Conservation (phyloP, 179 eudicot species). For the Silene coronaria region DNA sequence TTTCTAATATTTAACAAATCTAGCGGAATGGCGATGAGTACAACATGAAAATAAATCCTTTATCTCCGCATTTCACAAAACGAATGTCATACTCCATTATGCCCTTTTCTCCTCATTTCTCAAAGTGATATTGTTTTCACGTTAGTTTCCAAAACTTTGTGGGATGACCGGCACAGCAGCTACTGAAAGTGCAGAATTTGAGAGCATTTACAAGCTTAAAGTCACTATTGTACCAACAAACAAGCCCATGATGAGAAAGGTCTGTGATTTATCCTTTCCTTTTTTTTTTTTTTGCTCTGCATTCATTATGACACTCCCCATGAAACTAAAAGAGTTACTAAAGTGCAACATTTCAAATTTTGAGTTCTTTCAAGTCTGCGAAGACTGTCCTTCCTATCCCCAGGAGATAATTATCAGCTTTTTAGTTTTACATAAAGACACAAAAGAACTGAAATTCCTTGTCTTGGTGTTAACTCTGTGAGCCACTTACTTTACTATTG, state of each 20-base stretch:
- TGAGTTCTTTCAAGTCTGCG: background rate
- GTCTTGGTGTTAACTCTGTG: background rate
- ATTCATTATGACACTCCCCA: constrained; percentile 9
- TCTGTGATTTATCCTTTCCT: constrained; percentile 16
- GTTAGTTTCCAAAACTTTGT: constrained; percentile 93
- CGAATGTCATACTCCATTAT: background rate
- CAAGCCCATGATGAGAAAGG: constrained; percentile 99
- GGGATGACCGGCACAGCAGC: constrained; percentile 99
- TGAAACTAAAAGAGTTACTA: background rate
- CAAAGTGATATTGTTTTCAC: constrained; percentile 20
- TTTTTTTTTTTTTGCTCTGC: background rate
- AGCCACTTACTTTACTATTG: background rate
- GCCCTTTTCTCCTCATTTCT: constrained; percentile 16
- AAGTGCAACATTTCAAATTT: background rate
- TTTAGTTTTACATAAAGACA: background rate
- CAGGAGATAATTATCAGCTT: background rate
- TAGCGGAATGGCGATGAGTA: background rate
- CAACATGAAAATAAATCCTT: background rate
- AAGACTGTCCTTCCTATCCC: background rate
- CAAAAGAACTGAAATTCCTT: background rate
- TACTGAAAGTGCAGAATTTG: constrained; percentile 95
- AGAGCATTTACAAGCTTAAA: constrained; percentile 97
- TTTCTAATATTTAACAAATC: background rate
- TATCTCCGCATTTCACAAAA: no score
- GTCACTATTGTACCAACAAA: constrained; percentile 96